These are phyloP conservation scores for Rhinocladiella mackenziei DNA, from an alignment of 2,329 filamentous ascomycete species.

Conservation along the genomic window DNA sequence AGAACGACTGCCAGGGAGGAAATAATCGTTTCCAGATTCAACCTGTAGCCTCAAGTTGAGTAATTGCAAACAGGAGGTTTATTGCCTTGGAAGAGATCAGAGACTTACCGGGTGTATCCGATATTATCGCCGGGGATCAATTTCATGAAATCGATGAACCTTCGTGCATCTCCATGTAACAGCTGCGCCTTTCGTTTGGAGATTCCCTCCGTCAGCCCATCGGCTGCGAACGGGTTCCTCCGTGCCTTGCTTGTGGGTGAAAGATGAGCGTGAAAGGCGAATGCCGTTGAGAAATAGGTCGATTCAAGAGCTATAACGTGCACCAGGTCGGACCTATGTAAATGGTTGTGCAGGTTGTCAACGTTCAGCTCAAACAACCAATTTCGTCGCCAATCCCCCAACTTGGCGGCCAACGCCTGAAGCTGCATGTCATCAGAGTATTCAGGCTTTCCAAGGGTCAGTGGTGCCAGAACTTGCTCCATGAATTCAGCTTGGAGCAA, in stretches of 20 bases:
- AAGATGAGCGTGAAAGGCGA: constrained; percentile 1
- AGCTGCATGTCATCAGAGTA: not conserved
- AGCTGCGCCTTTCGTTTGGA: no score
- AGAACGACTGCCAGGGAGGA: constrained; percentile 91
- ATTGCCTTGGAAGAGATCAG: no score
- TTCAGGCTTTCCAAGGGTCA: no score
- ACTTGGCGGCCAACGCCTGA: constrained; percentile 6
- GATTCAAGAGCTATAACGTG: constrained; percentile 19
- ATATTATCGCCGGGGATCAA: no score
- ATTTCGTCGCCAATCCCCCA: constrained; percentile 15
- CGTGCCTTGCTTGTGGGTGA: no score
- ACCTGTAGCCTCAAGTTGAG: constrained; percentile 43
- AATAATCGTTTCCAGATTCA: constrained; percentile 92
- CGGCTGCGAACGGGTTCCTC: no score
- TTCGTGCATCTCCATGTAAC: no score
- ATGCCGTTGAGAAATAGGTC: constrained; percentile 10
- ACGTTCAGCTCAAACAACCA: constrained; percentile 12
- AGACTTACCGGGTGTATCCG: no score
- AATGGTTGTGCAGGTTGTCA: constrained; percentile 4
- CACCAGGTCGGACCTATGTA: constrained; percentile 21
- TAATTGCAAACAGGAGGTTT: not conserved
- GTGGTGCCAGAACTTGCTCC: constrained; percentile 3
- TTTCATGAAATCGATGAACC: no score
- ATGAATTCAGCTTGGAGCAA: constrained; percentile 17
- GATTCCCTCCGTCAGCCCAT: not conserved